A percentile compares a stretch with the other conserved stretches of the same genome.
phyloP scores from a whole-genome alignment of 2,329 filamentous ascomycete genomes.

The Penicillium freii region DNA sequence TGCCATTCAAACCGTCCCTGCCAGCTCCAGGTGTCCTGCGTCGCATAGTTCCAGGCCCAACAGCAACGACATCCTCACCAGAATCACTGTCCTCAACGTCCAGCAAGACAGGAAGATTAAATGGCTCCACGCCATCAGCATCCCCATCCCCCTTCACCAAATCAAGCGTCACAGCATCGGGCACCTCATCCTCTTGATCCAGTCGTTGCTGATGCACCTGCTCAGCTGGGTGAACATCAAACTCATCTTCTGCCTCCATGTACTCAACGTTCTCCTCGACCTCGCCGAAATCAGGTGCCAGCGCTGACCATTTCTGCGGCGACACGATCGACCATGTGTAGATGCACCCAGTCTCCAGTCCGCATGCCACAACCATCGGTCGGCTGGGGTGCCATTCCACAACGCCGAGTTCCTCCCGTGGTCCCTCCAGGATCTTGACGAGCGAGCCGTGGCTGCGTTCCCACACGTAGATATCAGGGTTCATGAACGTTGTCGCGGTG shows the following conservation, averaged over 20 bases:
- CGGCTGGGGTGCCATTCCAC: conserved; percentile 95
- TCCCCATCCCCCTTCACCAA: conserved; percentile 61
- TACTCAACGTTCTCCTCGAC: conserved; percentile 99
- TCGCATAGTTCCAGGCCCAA: conserved; percentile 77
- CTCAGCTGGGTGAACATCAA: conserved; percentile 93
- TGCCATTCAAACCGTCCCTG: conserved; percentile 54
- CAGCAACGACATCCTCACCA: conserved; percentile 76
- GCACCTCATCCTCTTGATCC: conserved; percentile 87
- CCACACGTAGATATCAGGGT: conserved; percentile 98
- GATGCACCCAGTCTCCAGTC: conserved; percentile 86
- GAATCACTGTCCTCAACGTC: conserved; percentile 92
- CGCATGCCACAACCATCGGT: conserved; percentile 84
- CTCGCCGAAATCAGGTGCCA: conserved; percentile 94
- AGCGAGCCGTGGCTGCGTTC: conserved; percentile 89
- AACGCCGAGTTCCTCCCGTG: conserved; percentile 91
- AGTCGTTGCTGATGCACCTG: conserved; percentile 88
- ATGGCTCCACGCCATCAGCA: conserved; percentile 56
- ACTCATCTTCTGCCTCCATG: conserved; percentile 92
- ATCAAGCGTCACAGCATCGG: conserved; percentile 82
- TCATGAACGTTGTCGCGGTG: conserved; percentile 94
- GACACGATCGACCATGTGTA: conserved; percentile 96
- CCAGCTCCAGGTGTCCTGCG: conserved; percentile 77
- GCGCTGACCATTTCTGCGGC: conserved; percentile 93
- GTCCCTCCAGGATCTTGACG: conserved; percentile 94
- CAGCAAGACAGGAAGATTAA: conserved; percentile 89